Conservation (phyloP, 257 asterid species). For the Solanum medicagineum region DNA sequence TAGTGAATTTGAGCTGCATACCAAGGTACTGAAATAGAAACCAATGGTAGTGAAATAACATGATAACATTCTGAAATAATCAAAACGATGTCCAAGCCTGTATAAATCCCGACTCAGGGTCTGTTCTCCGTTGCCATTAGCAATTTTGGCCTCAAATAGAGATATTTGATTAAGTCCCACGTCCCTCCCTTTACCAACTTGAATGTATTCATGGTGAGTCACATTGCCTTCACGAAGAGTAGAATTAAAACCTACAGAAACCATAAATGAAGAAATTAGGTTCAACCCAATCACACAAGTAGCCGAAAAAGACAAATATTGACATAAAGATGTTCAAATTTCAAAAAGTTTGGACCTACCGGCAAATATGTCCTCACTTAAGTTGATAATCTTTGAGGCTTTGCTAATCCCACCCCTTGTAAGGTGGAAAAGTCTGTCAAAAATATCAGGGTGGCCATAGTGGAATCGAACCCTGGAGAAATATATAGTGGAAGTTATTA, state of each 20-base stretch:
- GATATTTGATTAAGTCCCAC: slow-evolving; percentile 98
- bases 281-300: background rate
- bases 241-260: slow-evolving; percentile 76
- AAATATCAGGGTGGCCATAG: slow-evolving; percentile 98
- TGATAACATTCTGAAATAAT: slow-evolving; percentile 88
- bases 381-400: slow-evolving; percentile 86
- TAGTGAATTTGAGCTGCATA: slow-evolving; percentile 13
- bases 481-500: background rate
- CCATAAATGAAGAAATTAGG: background rate
- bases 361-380: slow-evolving; percentile 96
- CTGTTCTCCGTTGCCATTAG: slow-evolving; percentile 97
- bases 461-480: slow-evolving; percentile 88
- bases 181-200: slow-evolving; percentile 99
- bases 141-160: slow-evolving; percentile 93
- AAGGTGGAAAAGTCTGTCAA: slow-evolving; percentile 92
- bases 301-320: background rate
- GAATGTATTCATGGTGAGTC: slow-evolving; percentile 95
- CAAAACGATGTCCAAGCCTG: slow-evolving; percentile 98
- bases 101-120: slow-evolving; percentile 91
- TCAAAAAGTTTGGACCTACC: slow-evolving; percentile 27
- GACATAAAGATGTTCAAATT: background rate
- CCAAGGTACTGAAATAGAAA: slow-evolving; percentile 95
- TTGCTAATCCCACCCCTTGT: slow-evolving; percentile 98
- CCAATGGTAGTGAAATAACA: slow-evolving; percentile 96
- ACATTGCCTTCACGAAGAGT: slow-evolving; percentile 98